Evolutionary conservation across 768 basidiomycete genomes (phyloP), one percentile per base, ranked within the genome.

Genomic region (Rhodotorula babjevae): DNA sequence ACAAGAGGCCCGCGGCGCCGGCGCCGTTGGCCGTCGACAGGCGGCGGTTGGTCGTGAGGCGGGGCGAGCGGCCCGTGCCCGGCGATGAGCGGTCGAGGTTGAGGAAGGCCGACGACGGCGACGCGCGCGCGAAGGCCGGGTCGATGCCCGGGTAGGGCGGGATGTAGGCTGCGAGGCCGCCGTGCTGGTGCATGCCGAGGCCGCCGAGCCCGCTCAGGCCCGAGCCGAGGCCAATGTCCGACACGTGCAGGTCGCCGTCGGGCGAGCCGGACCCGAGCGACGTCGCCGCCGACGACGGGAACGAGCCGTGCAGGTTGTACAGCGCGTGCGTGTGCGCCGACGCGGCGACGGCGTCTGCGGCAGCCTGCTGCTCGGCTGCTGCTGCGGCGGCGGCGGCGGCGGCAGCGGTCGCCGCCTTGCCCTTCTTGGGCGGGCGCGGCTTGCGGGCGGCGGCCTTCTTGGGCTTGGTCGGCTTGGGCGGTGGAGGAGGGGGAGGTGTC

Each of bases 31-130:
- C 23, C 27, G 23, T 40, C 16, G 44, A 61, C 19, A 36, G 61
- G 29, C 61, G 61, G 46, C 47, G 47, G 21, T 50, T 31, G 10
- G 47, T 29, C 29, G 61, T 31, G 15, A 60, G 16, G 15, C 58
- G 49, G 1, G 65, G 65, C 14, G 53, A 56, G n/a, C 25, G 42
- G 6, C n/a, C 21, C 27, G 63, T 15, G 2, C n/a, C 31, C 42
- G 63, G 63, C 15, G 63, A 44, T 16, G 56, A 56, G 31, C 44
- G 44, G 64, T 29, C 55, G 65, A 67, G 58, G 58, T 59, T 67
- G 25, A 67, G 58, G 50, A 59, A 67, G 8, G 65, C 58, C 14
- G 57, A 44, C 49, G 58, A 52, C n/a, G 66, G 66, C 16, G 66
- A 67, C 40, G 40, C 36, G 46, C 66, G 66, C 50, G 50, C 50